Evolutionary conservation across 495 filamentous ascomycete genomes (phyloP).

Genomic region (Xylaria sp.): DNA sequence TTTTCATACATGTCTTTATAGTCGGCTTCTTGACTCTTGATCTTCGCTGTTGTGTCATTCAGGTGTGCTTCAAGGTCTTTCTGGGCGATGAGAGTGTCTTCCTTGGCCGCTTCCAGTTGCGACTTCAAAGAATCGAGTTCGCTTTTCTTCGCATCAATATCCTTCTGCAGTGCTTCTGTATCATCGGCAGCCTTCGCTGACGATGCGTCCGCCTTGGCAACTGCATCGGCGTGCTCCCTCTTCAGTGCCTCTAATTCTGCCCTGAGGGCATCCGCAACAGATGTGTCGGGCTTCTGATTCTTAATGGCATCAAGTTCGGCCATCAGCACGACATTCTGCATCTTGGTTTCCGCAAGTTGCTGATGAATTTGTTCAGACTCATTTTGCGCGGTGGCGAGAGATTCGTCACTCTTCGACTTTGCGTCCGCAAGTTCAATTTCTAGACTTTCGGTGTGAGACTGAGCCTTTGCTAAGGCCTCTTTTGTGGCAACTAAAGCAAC

Average conservation of each 20-base stretch:
- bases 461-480: conserved; percentile 35
- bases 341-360: conserved; percentile 60
- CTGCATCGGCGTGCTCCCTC: conserved; percentile 43
- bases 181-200: conserved; percentile 31
- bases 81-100: conserved; percentile 48
- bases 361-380: conserved; percentile 54
- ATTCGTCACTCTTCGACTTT: conserved; percentile 40
- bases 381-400: conserved; percentile 46
- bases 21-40: conserved; percentile 57
- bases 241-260: conserved; percentile 50
- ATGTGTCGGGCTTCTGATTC: conserved; percentile 60
- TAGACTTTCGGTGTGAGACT: conserved; percentile 32
- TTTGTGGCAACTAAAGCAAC: conserved; percentile 32
- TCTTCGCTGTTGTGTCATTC: conserved; percentile 49
- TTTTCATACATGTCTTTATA: conserved; percentile 63
- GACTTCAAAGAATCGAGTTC: conserved; percentile 37
- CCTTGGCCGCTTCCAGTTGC: conserved; percentile 43
- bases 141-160: conserved; percentile 35
- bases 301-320: conserved; percentile 60
- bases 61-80: conserved; percentile 56
- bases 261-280: conserved; percentile 51
- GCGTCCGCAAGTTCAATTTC: conserved; percentile 34
- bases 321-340: conserved; percentile 60
- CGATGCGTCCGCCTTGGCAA: conserved; percentile 35
- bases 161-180: conserved; percentile 34